These are phyloP conservation scores for Fraxinus velutina DNA, from an alignment of 305 asterid species.

Conservation along the genomic window DNA sequence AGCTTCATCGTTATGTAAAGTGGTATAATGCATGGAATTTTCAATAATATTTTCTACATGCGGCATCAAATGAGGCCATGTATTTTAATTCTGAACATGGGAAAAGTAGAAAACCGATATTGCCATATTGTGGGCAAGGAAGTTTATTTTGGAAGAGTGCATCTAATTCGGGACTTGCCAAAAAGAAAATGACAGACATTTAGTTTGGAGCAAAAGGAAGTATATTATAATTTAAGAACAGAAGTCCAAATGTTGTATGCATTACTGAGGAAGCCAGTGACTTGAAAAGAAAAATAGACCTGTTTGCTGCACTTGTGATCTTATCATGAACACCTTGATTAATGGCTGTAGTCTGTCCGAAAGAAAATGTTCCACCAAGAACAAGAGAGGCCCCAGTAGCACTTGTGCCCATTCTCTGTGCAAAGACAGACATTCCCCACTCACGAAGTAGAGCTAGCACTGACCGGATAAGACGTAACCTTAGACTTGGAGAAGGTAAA, in stretches of 20 bases:
- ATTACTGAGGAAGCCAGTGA: neutral
- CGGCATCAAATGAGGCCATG: neutral
- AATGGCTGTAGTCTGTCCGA: conserved; percentile 51
- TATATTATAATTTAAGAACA: neutral
- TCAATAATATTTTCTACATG: neutral
- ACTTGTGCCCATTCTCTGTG: conserved; percentile 79
- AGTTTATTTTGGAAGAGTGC: neutral
- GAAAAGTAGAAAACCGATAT: neutral
- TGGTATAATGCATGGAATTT: neutral
- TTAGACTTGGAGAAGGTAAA: conserved; percentile 61
- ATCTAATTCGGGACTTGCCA: neutral
- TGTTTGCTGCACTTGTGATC: conserved; percentile 78
- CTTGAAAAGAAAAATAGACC: conserved; percentile 38
- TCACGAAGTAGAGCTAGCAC: conserved; percentile 80
- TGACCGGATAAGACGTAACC: conserved; percentile 82
- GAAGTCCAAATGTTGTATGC: neutral
- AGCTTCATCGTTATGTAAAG: neutral
- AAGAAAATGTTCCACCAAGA: conserved; percentile 66
- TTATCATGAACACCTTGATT: conserved; percentile 84
- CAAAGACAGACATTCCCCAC: conserved; percentile 75
- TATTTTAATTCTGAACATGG: neutral
- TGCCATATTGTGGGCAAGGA: neutral
- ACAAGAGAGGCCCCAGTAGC: conserved; percentile 77
- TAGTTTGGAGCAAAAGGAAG: neutral
- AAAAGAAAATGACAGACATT: neutral